A percentile compares a stretch with the other conserved stretches of the same genome.
These are phyloP conservation scores for Paecilomyces formosus DNA, from an alignment of 2,329 filamentous ascomycete species.

Conservation along the genomic window DNA sequence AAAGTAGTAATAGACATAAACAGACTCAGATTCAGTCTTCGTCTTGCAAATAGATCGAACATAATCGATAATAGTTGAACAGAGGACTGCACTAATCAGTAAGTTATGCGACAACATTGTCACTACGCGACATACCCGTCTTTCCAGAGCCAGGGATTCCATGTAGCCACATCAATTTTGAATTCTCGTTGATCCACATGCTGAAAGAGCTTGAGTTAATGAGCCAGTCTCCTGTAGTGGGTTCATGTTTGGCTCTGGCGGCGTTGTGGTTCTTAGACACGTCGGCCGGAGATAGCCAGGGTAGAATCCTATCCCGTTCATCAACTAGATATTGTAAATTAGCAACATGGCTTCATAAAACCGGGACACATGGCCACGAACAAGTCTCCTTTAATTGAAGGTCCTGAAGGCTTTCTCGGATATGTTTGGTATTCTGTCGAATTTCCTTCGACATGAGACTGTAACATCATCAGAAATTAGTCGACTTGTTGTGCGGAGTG, in stretches of 20 bases:
- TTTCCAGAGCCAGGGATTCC: background rate
- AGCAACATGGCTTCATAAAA: background rate
- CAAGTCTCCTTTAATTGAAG: background rate
- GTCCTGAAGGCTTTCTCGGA: background rate
- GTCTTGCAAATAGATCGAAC: background rate
- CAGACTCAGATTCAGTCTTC: background rate
- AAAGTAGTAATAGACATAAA: background rate
- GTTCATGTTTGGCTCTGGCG: background rate
- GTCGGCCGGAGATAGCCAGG: background rate
- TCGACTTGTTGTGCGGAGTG: no score
- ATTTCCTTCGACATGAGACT: background rate
- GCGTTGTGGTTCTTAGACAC: background rate
- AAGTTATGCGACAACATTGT: background rate
- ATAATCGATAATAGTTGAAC: background rate
- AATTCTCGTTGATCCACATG: background rate
- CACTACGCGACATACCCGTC: background rate
- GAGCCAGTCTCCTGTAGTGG: background rate
- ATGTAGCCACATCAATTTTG: background rate
- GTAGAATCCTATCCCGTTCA: background rate
- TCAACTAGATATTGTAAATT: background rate
- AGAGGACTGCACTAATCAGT: background rate
- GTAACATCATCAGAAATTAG: background rate
- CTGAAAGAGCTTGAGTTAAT: background rate
- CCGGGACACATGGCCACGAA: background rate
- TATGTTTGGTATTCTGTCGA: background rate